Evolutionary conservation across 768 basidiomycete genomes (phyloP).

Genomic region (Cubamyces lactineus): DNA sequence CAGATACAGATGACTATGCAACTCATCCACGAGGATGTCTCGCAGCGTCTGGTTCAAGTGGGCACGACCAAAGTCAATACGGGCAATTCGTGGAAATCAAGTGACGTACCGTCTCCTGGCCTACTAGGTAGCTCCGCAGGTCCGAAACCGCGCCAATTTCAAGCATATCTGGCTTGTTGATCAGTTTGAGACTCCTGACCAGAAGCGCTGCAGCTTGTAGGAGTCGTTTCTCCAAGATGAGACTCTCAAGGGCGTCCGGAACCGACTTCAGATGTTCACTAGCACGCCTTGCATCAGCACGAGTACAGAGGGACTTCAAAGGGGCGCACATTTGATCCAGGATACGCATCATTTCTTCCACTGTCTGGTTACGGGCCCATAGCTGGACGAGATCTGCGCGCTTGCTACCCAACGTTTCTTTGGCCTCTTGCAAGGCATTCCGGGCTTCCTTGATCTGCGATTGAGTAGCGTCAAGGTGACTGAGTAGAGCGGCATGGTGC

Average conservation of each 20-base stretch:
- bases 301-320: constrained; percentile 53
- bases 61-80: constrained; percentile 2
- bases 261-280: constrained; percentile 91
- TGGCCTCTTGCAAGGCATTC: constrained; percentile 71
- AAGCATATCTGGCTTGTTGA: constrained; percentile 89
- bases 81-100: neutral
- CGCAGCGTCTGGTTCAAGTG: constrained; percentile 66
- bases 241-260: constrained; percentile 87
- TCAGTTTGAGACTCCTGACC: constrained; percentile 84
- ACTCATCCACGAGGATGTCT: constrained; percentile 93
- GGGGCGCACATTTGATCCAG: constrained; percentile 90
- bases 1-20: constrained; percentile 96
- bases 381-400: constrained; percentile 89
- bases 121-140: constrained; percentile 77
- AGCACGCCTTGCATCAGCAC: constrained; percentile 19
- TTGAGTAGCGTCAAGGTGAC: constrained; percentile 74
- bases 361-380: constrained; percentile 85
- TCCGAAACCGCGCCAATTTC: constrained; percentile 96
- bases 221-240: constrained; percentile 95
- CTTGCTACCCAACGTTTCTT: constrained; percentile 78
- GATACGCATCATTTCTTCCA: constrained; percentile 95
- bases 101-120: constrained; percentile 81
- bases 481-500: constrained; percentile 80
- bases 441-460: constrained; percentile 74
- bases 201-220: constrained; percentile 87